Conservation (phyloP, 2,329 filamentous ascomycete species). For the Arthrobotrys entomopaga region DNA sequence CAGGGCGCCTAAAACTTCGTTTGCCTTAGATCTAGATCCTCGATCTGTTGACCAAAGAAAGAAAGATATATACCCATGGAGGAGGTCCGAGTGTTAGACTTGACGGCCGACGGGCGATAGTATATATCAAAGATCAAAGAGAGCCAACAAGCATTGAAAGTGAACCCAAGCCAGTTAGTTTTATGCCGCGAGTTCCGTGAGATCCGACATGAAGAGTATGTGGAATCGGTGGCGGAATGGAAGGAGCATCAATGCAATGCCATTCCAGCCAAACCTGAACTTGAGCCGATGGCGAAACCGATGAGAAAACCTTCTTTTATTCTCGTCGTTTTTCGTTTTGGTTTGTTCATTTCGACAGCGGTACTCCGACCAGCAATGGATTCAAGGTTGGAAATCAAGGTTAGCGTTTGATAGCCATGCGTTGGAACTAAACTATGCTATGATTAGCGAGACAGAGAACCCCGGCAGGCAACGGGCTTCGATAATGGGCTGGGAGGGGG, state of each 20-base stretch:
- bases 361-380: constrained; percentile 27
- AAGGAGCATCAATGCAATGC: constrained; percentile 6
- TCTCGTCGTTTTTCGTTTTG: neutral
- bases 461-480: constrained; percentile 37
- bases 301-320: neutral
- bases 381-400: constrained; percentile 30
- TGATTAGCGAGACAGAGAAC: constrained; percentile 35
- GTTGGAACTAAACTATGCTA: constrained; percentile 20
- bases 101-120: no score
- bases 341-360: constrained; percentile 5
- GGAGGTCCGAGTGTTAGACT: no score
- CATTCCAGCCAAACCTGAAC: constrained; percentile 13
- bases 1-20: no score
- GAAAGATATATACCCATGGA: no score
- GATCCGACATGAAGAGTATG: constrained; percentile 1
- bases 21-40: neutral
- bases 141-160: neutral
- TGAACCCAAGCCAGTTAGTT: no score
- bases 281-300: neutral
- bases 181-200: neutral
- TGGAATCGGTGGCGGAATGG: no score
- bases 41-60: constrained; percentile 3
- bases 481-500: constrained; percentile 21
- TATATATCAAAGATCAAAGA: no score
- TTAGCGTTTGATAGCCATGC: constrained; percentile 26